phyloP scores from a whole-genome alignment of 139 green algal species.

The Chlamydomonas schloesseri region DNA sequence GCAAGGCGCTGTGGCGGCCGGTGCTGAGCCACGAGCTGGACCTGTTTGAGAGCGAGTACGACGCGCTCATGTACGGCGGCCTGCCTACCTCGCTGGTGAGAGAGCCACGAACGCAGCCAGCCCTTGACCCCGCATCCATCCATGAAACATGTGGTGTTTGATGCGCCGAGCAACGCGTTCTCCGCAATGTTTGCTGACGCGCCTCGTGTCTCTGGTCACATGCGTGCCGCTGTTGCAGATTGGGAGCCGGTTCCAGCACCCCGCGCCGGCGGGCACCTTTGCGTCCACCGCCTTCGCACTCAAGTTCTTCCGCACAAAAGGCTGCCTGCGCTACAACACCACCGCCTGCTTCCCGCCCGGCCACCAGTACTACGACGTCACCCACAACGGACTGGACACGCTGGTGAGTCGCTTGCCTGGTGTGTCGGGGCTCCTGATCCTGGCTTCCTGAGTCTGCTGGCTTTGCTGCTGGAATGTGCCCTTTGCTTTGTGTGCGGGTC shows the following conservation, averaged over 20 bases:
- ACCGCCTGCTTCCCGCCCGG: background rate
- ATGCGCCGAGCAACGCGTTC: too few species aligned
- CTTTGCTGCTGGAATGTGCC: too few species aligned
- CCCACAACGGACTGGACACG: background rate
- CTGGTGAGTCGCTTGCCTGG: background rate
- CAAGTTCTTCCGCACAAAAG: constrained; percentile 24
- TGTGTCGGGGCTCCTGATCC: background rate
- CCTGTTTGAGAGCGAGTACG: constrained; percentile 36
- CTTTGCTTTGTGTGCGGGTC: too few species aligned
- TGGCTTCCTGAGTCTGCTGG: background rate
- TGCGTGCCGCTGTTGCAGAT: background rate
- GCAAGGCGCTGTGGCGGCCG: background rate
- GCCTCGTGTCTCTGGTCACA: too few species aligned
- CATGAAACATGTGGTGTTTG: too few species aligned
- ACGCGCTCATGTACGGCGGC: constrained; percentile 38
- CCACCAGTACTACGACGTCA: constrained; percentile 29
- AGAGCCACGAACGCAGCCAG: too few species aligned
- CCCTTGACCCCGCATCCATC: too few species aligned
- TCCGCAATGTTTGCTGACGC: too few species aligned
- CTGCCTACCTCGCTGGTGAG: background rate
- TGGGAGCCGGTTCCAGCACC: background rate
- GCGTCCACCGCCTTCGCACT: constrained; percentile 9
- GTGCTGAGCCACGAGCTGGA: constrained; percentile 2
- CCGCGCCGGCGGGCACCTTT: constrained; percentile 13
- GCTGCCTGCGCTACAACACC: constrained; percentile 27